Percentiles rank a stretch among this genome's conserved stretches.
These are phyloP conservation scores for Castanea mollissima DNA, from an alignment of 306 rosid species.

Conservation along the genomic window DNA sequence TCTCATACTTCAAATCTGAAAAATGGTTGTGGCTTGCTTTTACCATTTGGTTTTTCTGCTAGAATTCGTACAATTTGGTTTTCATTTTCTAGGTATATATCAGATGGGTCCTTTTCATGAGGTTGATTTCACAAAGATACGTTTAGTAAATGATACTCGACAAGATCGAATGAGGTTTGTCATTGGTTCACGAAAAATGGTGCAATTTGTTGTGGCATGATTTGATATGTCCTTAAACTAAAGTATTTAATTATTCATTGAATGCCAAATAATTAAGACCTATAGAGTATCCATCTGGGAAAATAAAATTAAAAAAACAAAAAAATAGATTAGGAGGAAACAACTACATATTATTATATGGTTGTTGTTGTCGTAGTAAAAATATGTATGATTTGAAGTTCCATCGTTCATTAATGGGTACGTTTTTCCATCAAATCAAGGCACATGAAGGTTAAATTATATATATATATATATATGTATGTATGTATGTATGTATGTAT, in stretches of 20 bases:
- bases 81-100: neutral
- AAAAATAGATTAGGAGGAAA: too few species aligned
- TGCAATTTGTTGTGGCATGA: constrained; percentile 30
- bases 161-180: constrained; percentile 15
- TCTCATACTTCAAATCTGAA: neutral
- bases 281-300: too few species aligned
- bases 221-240: constrained; percentile 27
- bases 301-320: too few species aligned
- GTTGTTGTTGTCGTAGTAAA: too few species aligned
- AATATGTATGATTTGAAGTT: too few species aligned
- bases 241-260: neutral
- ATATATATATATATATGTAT: too few species aligned
- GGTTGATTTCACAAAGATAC: constrained; percentile 3
- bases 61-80: neutral
- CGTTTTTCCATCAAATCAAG: too few species aligned
- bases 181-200: constrained; percentile 4
- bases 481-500: too few species aligned
- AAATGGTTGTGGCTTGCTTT: neutral
- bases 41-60: neutral
- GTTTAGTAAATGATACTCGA: neutral
- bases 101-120: neutral
- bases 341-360: too few species aligned
- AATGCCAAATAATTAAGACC: too few species aligned
- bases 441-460: too few species aligned
- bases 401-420: too few species aligned